Conservation (phyloP, 805 yeast species). For the Wickerhamiella australiensis region DNA sequence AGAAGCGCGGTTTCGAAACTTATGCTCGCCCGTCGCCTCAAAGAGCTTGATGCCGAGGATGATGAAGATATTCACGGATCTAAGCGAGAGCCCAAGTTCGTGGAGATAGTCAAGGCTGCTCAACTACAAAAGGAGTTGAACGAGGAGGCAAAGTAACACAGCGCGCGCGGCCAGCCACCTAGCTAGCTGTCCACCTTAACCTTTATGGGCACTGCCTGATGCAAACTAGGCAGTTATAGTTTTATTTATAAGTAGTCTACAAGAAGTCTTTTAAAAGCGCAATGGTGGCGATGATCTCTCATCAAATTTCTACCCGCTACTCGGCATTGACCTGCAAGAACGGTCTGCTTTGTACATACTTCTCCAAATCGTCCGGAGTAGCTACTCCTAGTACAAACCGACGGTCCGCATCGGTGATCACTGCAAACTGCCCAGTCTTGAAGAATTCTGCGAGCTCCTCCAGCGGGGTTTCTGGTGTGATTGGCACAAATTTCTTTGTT, state of each 20-base stretch:
- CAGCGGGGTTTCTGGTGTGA: constrained; percentile 45
- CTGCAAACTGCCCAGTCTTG: constrained; percentile 41
- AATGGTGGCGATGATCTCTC: too few relatives aligned
- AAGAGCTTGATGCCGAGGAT: constrained; percentile 46
- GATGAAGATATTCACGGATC: constrained; percentile 30
- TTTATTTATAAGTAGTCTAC: too few relatives aligned
- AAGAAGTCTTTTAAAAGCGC: too few relatives aligned
- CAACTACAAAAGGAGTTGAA: constrained; percentile 41
- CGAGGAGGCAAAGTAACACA: constrained; percentile 14
- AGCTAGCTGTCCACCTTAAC: too few relatives aligned
- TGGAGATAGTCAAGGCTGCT: constrained; percentile 60
- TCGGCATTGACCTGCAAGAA: neutral
- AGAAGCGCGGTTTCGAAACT: constrained; percentile 78
- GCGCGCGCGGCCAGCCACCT: too few relatives aligned
- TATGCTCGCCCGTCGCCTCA: constrained; percentile 64
- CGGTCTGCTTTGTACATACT: constrained; percentile 11
- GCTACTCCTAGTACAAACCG: constrained; percentile 49
- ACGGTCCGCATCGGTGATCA: constrained; percentile 42
- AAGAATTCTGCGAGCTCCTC: constrained; percentile 43
- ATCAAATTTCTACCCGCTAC: neutral
- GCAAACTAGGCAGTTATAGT: too few relatives aligned
- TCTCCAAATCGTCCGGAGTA: constrained; percentile 36
- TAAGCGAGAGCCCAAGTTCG: constrained; percentile 30
- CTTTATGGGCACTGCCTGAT: too few relatives aligned
- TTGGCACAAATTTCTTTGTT: constrained; percentile 30